Base-by-base conservation (phyloP, 805 yeast species). In the Kluyveromyces wickerhamii region DNA sequence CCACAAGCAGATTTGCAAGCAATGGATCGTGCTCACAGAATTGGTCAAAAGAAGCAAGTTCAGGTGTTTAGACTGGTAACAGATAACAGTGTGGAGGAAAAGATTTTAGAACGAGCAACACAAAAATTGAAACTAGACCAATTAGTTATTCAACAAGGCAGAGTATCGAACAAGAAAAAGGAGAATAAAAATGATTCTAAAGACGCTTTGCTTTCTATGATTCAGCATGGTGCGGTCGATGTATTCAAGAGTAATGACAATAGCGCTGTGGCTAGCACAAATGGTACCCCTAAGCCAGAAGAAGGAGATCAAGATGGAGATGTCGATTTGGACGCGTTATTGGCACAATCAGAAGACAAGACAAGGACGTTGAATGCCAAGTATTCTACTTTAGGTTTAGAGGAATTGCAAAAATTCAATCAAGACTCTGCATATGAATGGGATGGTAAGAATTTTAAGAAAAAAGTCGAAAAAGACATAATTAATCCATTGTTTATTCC, bases 1-100 rank as follows among this genome's bases (percentile, higher is more conserved):
- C 94, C 94, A 1, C 94, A 82, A 52, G 92, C 89, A 4, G 94
- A 82, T 66, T 68, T 82, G 44, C 94, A 82, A 58, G 89, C 89
- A 1, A 82, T 82, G 92, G 94, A 82, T 54, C 71, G 94, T 63
- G 92, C 92, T 0, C 94, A 82, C 58, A 72, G 94, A 67, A 82
- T 82, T 52, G 94, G 94, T 5, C 94, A 82, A 55, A 82, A 79
- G 29, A 82, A 81, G 45, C 94, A 82, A 54, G 94, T 82, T 19
- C 77, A 73, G 49, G 92, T 82, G 2, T 82, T 75, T 51, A 66
- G 94, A 59, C 72, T 82, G 42, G 72, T 82, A 35, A 80, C 92
- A 4, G 88, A 81, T 48, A 79, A 82, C 54, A 85, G 89, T 11
- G 83, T 83, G 38, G 92, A 83, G 56, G 92, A 82, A 47, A 82